Evolutionary conservation across 371 early-diverging fungal genomes (phyloP), one percentile per base, ranked within the genome.

Genomic region (Sporodiniella umbellata): DNA sequence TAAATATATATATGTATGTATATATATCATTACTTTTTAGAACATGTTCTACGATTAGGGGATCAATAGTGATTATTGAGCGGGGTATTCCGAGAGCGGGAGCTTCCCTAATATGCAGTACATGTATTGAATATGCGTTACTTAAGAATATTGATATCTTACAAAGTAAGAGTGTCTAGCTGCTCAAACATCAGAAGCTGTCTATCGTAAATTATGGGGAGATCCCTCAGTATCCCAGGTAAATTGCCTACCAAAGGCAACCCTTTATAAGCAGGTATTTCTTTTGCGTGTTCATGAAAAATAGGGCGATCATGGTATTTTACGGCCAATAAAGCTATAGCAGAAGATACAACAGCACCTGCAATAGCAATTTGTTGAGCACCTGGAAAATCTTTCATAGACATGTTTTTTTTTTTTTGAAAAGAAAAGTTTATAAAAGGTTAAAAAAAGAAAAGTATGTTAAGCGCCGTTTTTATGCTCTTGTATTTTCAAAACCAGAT

Each of bases 221-320:
- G 2, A 28, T 56, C 51, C 2, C 14, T 14, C 2, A 64, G 2
- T 2, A 66, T 19, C 7, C 12, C 14, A 14, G 55, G 56, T 2
- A 72, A 39, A 6, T 37, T 43, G 24, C 72, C 72, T 4, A 72
- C 19, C 26, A 72, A 28, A 8, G 72, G 72, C 6, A 33, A 45
- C 4, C 72, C 72, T 23, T 37, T 31, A 4, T 38, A n/a, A 10
- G 17, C 5, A 0, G 57, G 24, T 6, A 66, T 50, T 0, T 49
- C 53, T 38, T 57, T 42, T 17, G 44, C 48, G 19, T 61, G 53
- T 26, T 68, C 54, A 43, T 61, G 53, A 42, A 68, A 66, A 8
- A 57, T 37, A 11, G 62, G 63, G 17, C 68, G 58, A 33, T 72
- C 69, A 18, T 46, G 54, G 21, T 72, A 72, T 38, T 66, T 68